These are phyloP conservation scores for Fusarium penzigii DNA, from an alignment of 2,329 filamentous ascomycete genomes.

Conservation along the genomic window DNA sequence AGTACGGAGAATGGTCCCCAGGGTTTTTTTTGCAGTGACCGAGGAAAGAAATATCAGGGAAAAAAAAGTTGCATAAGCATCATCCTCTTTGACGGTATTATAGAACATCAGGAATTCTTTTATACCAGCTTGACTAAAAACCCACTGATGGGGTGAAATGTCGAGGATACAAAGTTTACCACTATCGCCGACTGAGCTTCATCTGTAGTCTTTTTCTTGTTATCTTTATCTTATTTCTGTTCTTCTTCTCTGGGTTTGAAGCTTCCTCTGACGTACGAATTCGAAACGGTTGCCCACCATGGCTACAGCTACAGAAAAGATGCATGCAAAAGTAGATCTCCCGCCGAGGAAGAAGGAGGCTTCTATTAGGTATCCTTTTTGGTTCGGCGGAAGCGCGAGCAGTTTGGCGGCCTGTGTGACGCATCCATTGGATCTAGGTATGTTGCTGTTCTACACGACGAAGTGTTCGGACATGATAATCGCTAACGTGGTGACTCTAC, in stretches of 20 bases:
- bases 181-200: too few species aligned
- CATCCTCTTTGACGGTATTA: too few species aligned
- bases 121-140: too few species aligned
- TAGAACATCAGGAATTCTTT: too few species aligned
- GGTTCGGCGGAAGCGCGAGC: conserved; percentile 95
- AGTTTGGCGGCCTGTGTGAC: conserved; percentile 90
- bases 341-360: conserved; percentile 41
- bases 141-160: too few species aligned
- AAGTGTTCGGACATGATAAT: conserved; percentile 3
- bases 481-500: conserved; percentile 6
- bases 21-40: background rate
- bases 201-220: too few species aligned
- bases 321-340: conserved; percentile 19
- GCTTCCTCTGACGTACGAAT: background rate
- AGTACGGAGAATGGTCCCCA: background rate
- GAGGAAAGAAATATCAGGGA: too few species aligned
- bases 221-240: too few species aligned
- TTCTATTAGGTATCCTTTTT: conserved; percentile 71
- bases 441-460: conserved; percentile 34
- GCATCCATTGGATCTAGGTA: conserved; percentile 90
- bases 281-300: conserved; percentile 11
- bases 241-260: background rate
- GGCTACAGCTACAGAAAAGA: conserved; percentile 19
- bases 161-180: too few species aligned
- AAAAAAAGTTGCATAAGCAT: too few species aligned